Evolutionary conservation across 2,329 filamentous ascomycete species (phyloP).

Genomic region (Apiospora arundinis): DNA sequence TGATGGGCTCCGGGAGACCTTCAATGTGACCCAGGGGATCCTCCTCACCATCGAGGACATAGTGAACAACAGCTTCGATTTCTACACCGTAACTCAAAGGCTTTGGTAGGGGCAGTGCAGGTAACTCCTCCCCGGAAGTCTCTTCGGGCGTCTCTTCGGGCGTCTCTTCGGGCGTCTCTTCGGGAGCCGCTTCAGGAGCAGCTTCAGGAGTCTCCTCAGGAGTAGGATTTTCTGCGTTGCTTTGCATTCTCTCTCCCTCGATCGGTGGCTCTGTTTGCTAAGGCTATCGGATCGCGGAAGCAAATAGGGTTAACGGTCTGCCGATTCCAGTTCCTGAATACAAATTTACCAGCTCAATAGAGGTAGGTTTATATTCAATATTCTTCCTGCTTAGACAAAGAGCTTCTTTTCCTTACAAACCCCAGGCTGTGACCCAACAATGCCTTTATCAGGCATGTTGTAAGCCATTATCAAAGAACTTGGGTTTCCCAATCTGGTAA

Average conservation of each 20-base stretch:
- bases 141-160: no score
- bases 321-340: background rate
- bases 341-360: no score
- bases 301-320: background rate
- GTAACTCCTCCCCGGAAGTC: background rate
- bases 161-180: no score
- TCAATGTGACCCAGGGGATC: constrained; percentile 18
- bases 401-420: no score
- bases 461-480: background rate
- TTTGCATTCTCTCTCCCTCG: background rate
- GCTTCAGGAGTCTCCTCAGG: no score
- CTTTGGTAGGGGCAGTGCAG: background rate
- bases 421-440: background rate
- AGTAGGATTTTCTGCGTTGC: background rate
- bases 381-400: background rate
- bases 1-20: background rate
- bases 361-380: no score
- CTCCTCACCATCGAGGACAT: background rate
- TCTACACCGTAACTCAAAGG: constrained; percentile 31
- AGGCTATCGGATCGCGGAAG: no score
- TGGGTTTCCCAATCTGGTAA: background rate
- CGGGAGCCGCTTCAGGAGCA: no score
- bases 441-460: background rate
- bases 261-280: background rate
- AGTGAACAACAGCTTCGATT: constrained; percentile 29